These are phyloP conservation scores for Trypanosoma avium DNA, from an alignment of 208 protist species.

Conservation along the genomic window DNA sequence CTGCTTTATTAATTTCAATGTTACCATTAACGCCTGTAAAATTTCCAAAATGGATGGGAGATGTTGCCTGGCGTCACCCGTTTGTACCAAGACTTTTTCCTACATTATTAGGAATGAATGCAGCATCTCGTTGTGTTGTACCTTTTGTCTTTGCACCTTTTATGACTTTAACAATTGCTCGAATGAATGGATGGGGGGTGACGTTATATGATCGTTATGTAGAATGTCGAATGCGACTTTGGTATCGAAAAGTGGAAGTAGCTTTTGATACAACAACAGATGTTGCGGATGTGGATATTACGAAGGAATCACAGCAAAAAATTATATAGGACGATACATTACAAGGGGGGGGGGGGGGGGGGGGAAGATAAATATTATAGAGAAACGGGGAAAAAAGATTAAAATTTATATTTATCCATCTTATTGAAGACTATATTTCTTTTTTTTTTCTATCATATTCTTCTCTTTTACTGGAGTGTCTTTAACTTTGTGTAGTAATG, in stretches of 20 bases:
- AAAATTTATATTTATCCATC: conserved; percentile 14
- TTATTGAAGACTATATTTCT: conserved; percentile 10
- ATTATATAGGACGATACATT: not conserved
- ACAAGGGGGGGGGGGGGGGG: not conserved
- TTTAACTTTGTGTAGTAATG: conserved; percentile 14
- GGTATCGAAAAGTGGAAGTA: conserved; percentile 69
- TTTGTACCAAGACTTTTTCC: conserved; percentile 88
- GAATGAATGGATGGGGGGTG: conserved; percentile 53
- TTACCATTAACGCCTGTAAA: conserved; percentile 70
- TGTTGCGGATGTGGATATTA: conserved; percentile 65
- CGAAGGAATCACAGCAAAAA: conserved; percentile 26
- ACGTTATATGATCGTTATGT: conserved; percentile 85
- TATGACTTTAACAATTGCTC: conserved; percentile 47
- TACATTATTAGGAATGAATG: conserved; percentile 71
- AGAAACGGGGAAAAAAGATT: too few relatives aligned
- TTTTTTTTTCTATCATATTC: conserved; percentile 9
- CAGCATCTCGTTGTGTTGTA: conserved; percentile 77
- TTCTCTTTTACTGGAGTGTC: not conserved
- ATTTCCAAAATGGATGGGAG: conserved; percentile 88
- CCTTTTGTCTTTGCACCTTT: conserved; percentile 87
- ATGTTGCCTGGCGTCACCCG: conserved; percentile 82
- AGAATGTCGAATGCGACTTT: conserved; percentile 69
- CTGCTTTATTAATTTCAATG: conserved; percentile 55
- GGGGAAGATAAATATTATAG: not conserved
- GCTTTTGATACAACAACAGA: conserved; percentile 74